Base-by-base conservation (phyloP, 2,329 filamentous ascomycete genomes). In the Xylaria sp. region DNA sequence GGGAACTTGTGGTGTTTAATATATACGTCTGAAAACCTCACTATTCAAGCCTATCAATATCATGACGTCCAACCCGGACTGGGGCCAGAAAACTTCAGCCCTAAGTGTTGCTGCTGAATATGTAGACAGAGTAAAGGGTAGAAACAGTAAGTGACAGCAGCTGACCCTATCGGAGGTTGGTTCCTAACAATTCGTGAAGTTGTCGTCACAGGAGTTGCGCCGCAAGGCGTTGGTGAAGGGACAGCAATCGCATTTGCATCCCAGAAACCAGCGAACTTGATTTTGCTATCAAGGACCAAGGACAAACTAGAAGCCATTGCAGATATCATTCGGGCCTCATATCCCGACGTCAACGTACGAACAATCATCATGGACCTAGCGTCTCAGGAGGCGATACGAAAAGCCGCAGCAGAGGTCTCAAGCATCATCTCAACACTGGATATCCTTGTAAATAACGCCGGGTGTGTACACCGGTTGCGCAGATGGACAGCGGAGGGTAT, bases 371-470 rank as follows among this genome's bases (percentile, higher is more conserved):
- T 82, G 45, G 80, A 83, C 62, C 72, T 83, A 34, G 74, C 77
- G 7, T 81, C 80, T 0, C 78, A 82, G 13, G 66, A 72, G 0
- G 77, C 79, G 0, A 75, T 82, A 57, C 79, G 78, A 10, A 71
- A 74, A n/a, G 81, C 80, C 0, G 80, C 77, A n/a, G 71, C 70
- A 5, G 73, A 80, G 39, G 75, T 82, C 3, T 72, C 71, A 15
- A 53, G 65, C 15, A 64, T 78, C 18, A 77, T 80, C 8, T 66
- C 74, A 28, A 76, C 69, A 23, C 67, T 84, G 8, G 81, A 84
- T 70, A 77, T 83, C 3, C 75, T 83, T 9, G 76, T 83, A 62
- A 83, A 83, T 69, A 83, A 83, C 66, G 82, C 82, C 4, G 82
- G 78, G 12, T 74, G 80, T 57, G 78, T 76, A 78, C 69, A 70